Conservation (phyloP, 2,329 filamentous ascomycete species). For the Endothia cerciana region DNA sequence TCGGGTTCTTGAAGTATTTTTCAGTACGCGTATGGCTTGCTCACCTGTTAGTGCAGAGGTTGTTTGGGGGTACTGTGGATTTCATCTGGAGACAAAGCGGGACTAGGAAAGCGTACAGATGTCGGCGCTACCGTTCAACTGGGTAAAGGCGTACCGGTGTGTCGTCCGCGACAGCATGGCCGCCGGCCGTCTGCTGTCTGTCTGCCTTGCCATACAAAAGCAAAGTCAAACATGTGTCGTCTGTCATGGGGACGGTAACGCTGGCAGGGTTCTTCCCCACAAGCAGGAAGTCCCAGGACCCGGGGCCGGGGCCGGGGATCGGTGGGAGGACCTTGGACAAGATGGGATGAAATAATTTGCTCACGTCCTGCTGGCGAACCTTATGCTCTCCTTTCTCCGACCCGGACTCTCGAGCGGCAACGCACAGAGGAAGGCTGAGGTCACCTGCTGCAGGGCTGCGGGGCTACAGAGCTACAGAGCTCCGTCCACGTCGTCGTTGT, state of each 20-base stretch:
- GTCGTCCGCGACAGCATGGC: not conserved
- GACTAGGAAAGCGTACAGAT: not conserved
- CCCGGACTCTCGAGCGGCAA: not conserved
- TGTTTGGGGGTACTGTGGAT: not conserved
- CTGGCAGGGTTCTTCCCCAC: conserved; percentile 10
- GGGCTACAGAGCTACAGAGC: not conserved
- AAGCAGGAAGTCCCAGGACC: conserved; percentile 2
- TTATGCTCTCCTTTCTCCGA: not conserved
- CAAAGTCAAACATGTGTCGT: not conserved
- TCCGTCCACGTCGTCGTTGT: not conserved
- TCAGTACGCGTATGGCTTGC: not conserved
- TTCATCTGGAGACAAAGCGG: not conserved
- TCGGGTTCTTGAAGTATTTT: conserved; percentile 5
- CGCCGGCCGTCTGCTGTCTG: not conserved
- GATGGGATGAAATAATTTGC: conserved; percentile 15
- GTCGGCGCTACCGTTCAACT: not conserved
- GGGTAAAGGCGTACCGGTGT: not conserved
- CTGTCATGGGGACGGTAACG: not conserved
- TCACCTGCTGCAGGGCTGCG: not conserved
- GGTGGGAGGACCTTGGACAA: conserved; percentile 1
- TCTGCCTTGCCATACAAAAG: not conserved
- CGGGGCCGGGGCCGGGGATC: not conserved
- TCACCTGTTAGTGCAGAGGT: not conserved
- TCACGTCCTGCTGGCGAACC: not conserved
- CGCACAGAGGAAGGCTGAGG: not conserved